These are phyloP conservation scores for Astrocystis sublimbata DNA, from an alignment of 495 filamentous ascomycete species.

Conservation along the genomic window DNA sequence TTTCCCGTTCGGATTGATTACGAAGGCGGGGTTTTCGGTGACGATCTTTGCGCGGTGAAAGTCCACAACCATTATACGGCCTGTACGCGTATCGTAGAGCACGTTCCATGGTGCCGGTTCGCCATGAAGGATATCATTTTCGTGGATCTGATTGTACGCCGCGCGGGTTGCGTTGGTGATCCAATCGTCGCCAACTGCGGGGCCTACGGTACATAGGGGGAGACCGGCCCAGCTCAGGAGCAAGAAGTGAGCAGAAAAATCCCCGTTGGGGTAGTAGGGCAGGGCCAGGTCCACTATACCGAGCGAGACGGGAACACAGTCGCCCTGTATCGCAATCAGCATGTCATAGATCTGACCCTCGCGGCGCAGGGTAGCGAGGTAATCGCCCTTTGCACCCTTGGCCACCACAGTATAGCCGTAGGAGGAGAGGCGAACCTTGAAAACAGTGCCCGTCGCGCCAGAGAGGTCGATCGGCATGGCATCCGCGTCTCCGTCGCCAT, in stretches of 20 bases:
- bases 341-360: conserved; percentile 36
- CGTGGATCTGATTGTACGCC: conserved; percentile 22
- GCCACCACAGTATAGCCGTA: conserved; percentile 52
- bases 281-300: conserved; percentile 32
- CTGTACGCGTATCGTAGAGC: conserved; percentile 20
- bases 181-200: not conserved
- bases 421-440: conserved; percentile 45
- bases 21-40: too few species aligned
- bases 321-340: conserved; percentile 36
- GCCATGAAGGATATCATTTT: conserved; percentile 24
- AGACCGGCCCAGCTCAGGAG: conserved; percentile 36
- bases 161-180: conserved; percentile 3
- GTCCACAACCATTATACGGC: conserved; percentile 29
- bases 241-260: conserved; percentile 33
- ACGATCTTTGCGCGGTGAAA: conserved; percentile 34
- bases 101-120: conserved; percentile 29
- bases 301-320: conserved; percentile 39
- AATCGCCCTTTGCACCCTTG: conserved; percentile 36
- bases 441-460: conserved; percentile 41
- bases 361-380: conserved; percentile 27
- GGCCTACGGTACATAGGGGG: not conserved
- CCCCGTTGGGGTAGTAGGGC: conserved; percentile 32
- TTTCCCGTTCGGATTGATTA: too few species aligned
- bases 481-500: conserved; percentile 34
- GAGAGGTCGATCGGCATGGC: conserved; percentile 41